Conservation (phyloP, 2,329 filamentous ascomycete species). For the Colletotrichum lindemuthianum region DNA sequence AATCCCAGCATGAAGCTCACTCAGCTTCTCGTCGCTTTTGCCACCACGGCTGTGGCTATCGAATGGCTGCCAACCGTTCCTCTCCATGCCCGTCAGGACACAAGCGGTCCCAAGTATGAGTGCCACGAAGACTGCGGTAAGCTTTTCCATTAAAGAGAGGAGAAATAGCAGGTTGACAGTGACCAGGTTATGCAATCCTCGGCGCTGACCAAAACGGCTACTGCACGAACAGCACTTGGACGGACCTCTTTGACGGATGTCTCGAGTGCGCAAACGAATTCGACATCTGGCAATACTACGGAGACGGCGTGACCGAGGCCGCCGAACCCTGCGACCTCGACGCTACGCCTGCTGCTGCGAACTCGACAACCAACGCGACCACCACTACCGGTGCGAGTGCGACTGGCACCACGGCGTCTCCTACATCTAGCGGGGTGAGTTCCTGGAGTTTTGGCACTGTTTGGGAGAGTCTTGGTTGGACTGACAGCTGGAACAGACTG, state of each 20-base stretch:
- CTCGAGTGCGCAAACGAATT: conserved; percentile 54
- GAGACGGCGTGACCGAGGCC: conserved; percentile 45
- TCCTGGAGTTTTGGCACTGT: not conserved
- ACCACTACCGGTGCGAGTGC: not conserved
- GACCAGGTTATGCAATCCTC: conserved; percentile 45
- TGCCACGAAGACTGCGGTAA: conserved; percentile 59
- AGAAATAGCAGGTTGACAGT: not conserved
- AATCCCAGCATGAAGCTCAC: conserved; percentile 11
- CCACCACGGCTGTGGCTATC: conserved; percentile 1
- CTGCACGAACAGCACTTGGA: conserved; percentile 52
- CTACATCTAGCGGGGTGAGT: conserved; percentile 7
- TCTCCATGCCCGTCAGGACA: conserved; percentile 29
- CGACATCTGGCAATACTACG: conserved; percentile 57
- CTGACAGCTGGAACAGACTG: not conserved
- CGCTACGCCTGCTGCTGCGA: conserved; percentile 14
- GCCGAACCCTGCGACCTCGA: conserved; percentile 43
- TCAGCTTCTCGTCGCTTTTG: not conserved
- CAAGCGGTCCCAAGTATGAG: conserved; percentile 17
- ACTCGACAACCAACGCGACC: conserved; percentile 9
- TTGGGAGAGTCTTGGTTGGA: not conserved
- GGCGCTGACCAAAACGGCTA: conserved; percentile 46
- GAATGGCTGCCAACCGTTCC: conserved; percentile 22
- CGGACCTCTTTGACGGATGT: conserved; percentile 51
- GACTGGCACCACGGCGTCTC: not conserved
- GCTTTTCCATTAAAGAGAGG: conserved; percentile 21